These are phyloP conservation scores for Moricandia arvensis DNA, from an alignment of 345 rosid genomes.

Conservation along the genomic window DNA sequence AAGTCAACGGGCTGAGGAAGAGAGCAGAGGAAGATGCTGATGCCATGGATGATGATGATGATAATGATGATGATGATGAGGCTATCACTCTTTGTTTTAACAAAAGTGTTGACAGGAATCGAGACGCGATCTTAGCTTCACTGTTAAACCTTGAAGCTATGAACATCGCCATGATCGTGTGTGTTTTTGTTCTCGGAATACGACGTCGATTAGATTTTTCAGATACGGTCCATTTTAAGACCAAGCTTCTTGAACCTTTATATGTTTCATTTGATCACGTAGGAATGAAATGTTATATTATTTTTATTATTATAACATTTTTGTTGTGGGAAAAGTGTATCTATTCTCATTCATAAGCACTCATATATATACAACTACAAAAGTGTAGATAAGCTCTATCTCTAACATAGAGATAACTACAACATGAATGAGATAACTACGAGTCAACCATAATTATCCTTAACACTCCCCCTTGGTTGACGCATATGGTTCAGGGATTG, in stretches of 20 bases:
- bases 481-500: no score
- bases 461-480: no score
- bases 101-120: constrained; percentile 3
- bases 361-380: no score
- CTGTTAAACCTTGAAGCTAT: constrained; percentile 23
- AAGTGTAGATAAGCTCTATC: no score
- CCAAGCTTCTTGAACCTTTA: constrained; percentile 9
- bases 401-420: no score
- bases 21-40: constrained; percentile 43
- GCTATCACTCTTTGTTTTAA: neutral
- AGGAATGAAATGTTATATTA: neutral
- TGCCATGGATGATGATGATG: constrained; percentile 21
- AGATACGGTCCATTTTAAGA: constrained; percentile 21
- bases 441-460: no score
- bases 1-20: constrained; percentile 43
- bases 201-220: constrained; percentile 15
- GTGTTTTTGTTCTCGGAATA: neutral
- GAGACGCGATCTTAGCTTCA: constrained; percentile 29
- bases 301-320: no score
- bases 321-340: no score
- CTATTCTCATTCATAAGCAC: no score
- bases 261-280: neutral
- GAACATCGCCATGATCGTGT: constrained; percentile 32
- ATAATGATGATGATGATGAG: neutral
- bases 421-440: no score